Percentiles rank a stretch among this genome's conserved stretches.
phyloP scores from a whole-genome alignment of 176 grass and related monocot genomes.

The Aegilops umbellulata region DNA sequence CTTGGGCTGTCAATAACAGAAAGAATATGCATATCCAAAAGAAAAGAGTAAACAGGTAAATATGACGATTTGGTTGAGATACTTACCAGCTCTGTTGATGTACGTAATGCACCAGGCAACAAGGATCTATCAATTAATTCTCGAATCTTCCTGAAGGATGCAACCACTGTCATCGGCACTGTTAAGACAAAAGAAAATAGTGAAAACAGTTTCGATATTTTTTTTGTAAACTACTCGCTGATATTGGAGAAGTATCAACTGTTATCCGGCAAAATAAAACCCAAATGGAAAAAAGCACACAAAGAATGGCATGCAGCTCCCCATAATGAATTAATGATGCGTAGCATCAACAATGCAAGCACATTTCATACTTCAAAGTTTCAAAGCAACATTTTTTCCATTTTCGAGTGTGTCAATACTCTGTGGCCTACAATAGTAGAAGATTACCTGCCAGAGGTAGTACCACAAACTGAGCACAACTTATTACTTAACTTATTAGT shows the following conservation, averaged over 20 bases:
- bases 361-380: background rate
- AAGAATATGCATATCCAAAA: background rate
- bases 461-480: background rate
- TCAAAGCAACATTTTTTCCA: background rate
- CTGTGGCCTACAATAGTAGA: background rate
- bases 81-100: constrained; percentile 78
- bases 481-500: background rate
- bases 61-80: constrained; percentile 21
- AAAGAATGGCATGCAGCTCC: background rate
- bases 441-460: constrained; percentile 1
- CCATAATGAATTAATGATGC: constrained; percentile 6
- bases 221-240: background rate
- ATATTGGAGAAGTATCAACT: background rate
- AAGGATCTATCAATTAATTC: constrained; percentile 69
- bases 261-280: background rate
- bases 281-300: background rate
- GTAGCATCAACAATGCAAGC: constrained; percentile 10
- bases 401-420: background rate
- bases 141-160: constrained; percentile 90
- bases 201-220: background rate
- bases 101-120: constrained; percentile 73
- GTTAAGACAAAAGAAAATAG: constrained; percentile 27
- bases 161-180: constrained; percentile 92
- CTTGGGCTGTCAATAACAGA: background rate
- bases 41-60: background rate